Evolutionary conservation across 2,329 filamentous ascomycete genomes (phyloP).

Genomic region (Fusarium irregulare): DNA sequence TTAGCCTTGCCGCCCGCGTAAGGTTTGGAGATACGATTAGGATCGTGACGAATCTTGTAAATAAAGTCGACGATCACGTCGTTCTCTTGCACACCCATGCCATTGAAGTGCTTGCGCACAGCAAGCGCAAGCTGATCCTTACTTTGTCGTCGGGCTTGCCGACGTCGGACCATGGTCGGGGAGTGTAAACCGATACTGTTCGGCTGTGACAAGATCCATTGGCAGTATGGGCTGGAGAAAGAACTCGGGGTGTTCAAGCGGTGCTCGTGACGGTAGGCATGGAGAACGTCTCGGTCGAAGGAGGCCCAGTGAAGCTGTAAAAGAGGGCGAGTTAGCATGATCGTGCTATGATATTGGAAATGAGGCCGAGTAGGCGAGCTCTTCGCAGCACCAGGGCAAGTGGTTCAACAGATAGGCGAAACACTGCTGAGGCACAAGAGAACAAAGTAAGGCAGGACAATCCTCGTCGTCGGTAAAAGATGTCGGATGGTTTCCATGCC

Average conservation of each 20-base stretch:
- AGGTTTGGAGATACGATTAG: constrained; percentile 46
- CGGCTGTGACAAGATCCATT: constrained; percentile 70
- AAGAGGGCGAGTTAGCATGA: constrained; percentile 27
- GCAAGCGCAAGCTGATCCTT: constrained; percentile 78
- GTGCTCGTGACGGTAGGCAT: constrained; percentile 80
- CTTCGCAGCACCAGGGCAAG: not conserved
- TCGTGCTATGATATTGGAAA: not conserved
- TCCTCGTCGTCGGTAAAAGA: not conserved
- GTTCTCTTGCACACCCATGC: constrained; percentile 80
- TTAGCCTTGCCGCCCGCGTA: constrained; percentile 11
- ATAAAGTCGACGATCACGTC: constrained; percentile 85
- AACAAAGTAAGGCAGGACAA: not conserved
- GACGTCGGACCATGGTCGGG: constrained; percentile 78
- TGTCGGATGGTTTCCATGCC: not conserved
- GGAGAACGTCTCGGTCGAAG: constrained; percentile 74
- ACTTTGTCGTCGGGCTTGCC: constrained; percentile 72
- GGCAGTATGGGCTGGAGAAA: constrained; percentile 72
- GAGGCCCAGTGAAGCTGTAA: constrained; percentile 72
- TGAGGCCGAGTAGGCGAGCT: not conserved
- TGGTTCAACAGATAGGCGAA: not conserved
- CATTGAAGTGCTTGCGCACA: constrained; percentile 87
- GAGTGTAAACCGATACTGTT: constrained; percentile 76
- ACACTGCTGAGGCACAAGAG: not conserved
- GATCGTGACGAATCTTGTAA: constrained; percentile 68
- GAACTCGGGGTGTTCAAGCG: constrained; percentile 76